Percentiles rank a stretch among this genome's conserved stretches.
Conservation (phyloP, 495 filamentous ascomycete species). For the Choiromyces venosus region DNA sequence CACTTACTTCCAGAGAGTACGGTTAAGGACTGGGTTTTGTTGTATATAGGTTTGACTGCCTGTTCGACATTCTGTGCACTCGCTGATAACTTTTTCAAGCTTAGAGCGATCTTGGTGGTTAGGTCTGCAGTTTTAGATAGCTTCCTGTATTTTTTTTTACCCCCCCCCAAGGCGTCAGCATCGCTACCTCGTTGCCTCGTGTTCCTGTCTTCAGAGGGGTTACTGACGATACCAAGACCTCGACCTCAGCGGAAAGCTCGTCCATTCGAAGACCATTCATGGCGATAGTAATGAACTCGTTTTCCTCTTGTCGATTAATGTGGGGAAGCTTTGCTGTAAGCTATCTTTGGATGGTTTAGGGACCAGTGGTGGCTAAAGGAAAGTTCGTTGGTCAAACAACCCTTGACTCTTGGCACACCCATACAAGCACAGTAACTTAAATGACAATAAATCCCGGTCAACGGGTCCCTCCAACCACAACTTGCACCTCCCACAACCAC, state of each 20-base stretch:
- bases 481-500: neutral
- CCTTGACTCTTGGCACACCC: constrained; percentile 1
- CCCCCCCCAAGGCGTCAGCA: constrained; percentile 15
- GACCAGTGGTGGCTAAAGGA: constrained; percentile 1
- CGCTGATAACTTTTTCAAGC: constrained; percentile 73
- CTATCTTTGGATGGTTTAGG: neutral
- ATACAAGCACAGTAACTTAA: too few species aligned
- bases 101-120: constrained; percentile 89
- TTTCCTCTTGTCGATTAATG: neutral
- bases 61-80: constrained; percentile 85
- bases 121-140: constrained; percentile 63
- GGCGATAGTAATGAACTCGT: neutral
- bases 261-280: constrained; percentile 46
- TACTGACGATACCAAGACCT: constrained; percentile 55
- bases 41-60: constrained; percentile 86
- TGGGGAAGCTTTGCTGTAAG: neutral
- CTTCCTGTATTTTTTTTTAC: constrained; percentile 38
- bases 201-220: neutral
- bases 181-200: neutral
- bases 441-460: constrained; percentile 3
- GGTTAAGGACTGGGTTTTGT: constrained; percentile 84
- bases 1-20: constrained; percentile 66
- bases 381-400: constrained; percentile 10
- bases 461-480: constrained; percentile 9
- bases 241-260: constrained; percentile 61